Conservation (phyloP, 768 basidiomycete species). For the Agaricus blazei region DNA sequence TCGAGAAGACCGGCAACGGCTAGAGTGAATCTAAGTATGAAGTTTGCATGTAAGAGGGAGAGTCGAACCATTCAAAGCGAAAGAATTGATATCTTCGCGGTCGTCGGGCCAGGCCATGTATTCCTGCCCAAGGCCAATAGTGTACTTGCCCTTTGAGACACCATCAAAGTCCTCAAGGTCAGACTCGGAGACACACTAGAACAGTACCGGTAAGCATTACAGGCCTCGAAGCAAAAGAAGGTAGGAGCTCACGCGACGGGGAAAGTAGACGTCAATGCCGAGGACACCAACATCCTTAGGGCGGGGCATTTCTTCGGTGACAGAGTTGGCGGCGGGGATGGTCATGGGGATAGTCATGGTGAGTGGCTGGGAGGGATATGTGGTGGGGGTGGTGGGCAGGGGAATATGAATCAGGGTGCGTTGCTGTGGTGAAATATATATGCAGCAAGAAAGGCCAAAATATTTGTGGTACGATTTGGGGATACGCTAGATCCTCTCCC, state of each 20-base stretch:
- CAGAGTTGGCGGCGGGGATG: constrained; percentile 23
- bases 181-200: constrained; percentile 90
- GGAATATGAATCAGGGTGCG: constrained; percentile 11
- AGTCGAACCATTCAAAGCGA: constrained; percentile 81
- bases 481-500: no score
- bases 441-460: constrained; percentile 30
- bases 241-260: constrained; percentile 62
- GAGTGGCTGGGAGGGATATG: constrained; percentile 5
- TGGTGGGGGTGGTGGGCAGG: constrained; percentile 11
- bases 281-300: constrained; percentile 95
- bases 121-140: constrained; percentile 95
- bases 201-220: constrained; percentile 9
- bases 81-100: constrained; percentile 98
- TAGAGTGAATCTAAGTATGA: constrained; percentile 24
- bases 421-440: constrained; percentile 26
- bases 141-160: constrained; percentile 95
- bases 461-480: constrained; percentile 43
- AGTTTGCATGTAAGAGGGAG: neutral
- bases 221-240: constrained; percentile 1
- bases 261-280: constrained; percentile 93
- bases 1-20: constrained; percentile 86
- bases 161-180: constrained; percentile 94
- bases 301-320: constrained; percentile 39
- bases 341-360: constrained; percentile 38
- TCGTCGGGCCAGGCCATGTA: constrained; percentile 99